Evolutionary conservation across 306 rosid genomes (phyloP).

Genomic region (Prunus padus): DNA sequence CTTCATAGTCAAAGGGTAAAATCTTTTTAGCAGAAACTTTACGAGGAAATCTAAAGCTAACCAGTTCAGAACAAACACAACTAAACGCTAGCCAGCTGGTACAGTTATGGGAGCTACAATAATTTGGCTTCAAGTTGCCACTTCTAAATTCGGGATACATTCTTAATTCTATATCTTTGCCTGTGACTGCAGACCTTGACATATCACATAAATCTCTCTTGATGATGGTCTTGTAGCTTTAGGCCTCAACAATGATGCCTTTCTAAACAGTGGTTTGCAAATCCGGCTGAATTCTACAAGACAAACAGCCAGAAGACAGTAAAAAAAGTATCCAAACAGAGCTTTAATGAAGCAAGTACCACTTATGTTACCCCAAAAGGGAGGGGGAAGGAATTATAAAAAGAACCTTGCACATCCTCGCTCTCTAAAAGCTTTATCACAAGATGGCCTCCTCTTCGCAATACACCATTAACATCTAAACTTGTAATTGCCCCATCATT

Average conservation of each 20-base stretch:
- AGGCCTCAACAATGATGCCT: slow-evolving; percentile 84
- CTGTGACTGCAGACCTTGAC: slow-evolving; percentile 60
- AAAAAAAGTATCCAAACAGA: slow-evolving; percentile 4
- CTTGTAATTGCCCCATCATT: slow-evolving; percentile 18
- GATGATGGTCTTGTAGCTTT: slow-evolving; percentile 93
- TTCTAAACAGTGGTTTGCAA: slow-evolving; percentile 75
- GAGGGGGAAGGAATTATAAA: background rate
- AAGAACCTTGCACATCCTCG: slow-evolving; percentile 75
- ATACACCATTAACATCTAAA: slow-evolving; percentile 43
- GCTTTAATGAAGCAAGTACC: background rate
- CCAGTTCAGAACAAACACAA: background rate
- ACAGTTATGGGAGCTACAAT: background rate
- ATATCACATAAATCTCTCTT: slow-evolving; percentile 86
- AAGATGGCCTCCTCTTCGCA: slow-evolving; percentile 72
- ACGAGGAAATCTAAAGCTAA: background rate
- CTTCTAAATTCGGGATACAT: background rate
- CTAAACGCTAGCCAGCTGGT: background rate
- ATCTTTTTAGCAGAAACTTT: background rate
- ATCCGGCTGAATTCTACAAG: slow-evolving; percentile 61
- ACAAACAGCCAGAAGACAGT: slow-evolving; percentile 13
- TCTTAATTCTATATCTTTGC: slow-evolving; percentile 22
- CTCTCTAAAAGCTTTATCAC: slow-evolving; percentile 86
- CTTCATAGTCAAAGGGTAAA: background rate
- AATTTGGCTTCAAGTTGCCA: background rate
- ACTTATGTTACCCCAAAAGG: background rate